Conservation (phyloP, 2,329 filamentous ascomycete genomes). For the Alternaria dauci region DNA sequence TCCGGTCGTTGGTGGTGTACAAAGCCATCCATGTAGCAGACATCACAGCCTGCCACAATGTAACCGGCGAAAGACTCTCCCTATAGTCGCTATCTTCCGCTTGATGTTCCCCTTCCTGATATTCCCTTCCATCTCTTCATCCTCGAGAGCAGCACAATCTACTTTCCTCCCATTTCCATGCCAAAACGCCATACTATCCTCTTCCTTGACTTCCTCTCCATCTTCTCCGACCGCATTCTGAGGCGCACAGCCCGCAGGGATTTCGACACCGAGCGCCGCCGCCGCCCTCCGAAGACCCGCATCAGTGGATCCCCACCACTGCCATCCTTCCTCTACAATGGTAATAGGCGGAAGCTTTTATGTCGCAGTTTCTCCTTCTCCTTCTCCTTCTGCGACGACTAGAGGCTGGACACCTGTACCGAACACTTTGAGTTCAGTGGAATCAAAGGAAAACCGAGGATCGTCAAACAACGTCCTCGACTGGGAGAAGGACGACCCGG, state of each 20-base stretch:
- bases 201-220: no score
- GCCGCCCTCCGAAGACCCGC: neutral
- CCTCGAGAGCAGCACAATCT: neutral
- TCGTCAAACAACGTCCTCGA: neutral
- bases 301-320: neutral
- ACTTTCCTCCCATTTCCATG: neutral
- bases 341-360: rapidly evolving
- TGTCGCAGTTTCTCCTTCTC: neutral
- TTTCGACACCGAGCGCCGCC: neutral
- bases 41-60: neutral
- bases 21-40: no score
- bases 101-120: neutral
- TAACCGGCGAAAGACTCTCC: neutral
- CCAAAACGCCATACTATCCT: neutral
- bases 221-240: neutral
- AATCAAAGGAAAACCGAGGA: rapidly evolving
- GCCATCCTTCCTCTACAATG: neutral
- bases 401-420: neutral
- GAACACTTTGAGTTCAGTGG: neutral
- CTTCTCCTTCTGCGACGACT: neutral
- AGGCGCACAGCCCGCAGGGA: neutral
- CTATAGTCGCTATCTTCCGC: neutral
- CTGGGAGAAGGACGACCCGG: neutral
- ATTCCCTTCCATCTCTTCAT: neutral
- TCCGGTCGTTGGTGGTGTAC: no score